Conservation (phyloP, 2,329 filamentous ascomycete genomes). For the Fusarium sp. region DNA sequence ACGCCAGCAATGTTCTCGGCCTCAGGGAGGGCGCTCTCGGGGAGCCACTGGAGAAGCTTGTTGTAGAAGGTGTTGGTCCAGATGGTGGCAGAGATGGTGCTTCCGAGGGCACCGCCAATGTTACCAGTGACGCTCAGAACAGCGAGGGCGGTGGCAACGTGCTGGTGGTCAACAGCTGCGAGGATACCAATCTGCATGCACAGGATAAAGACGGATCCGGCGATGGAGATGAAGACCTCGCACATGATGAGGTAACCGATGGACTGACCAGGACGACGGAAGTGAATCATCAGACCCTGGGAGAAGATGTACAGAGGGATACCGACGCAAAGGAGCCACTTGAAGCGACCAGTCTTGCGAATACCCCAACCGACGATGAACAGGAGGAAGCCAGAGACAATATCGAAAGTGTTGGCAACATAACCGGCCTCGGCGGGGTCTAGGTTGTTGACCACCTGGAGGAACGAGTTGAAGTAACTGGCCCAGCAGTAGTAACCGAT, state of each 20-base stretch:
- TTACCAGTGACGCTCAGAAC: slow-evolving; percentile 41
- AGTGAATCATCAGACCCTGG: slow-evolving; percentile 53
- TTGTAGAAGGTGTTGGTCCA: slow-evolving; percentile 47
- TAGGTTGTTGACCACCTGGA: slow-evolving; percentile 60
- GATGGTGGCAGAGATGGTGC: slow-evolving; percentile 45
- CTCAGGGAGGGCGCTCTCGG: slow-evolving; percentile 49
- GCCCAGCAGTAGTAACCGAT: slow-evolving; percentile 57
- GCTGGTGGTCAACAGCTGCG: slow-evolving; percentile 46
- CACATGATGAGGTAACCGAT: slow-evolving; percentile 58
- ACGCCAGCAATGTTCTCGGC: slow-evolving; percentile 60
- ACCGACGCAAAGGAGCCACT: slow-evolving; percentile 56
- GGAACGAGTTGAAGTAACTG: slow-evolving; percentile 59
- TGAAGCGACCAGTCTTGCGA: slow-evolving; percentile 60
- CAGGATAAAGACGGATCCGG: slow-evolving; percentile 59
- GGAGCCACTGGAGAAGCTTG: slow-evolving; percentile 61
- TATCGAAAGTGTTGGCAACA: slow-evolving; percentile 56
- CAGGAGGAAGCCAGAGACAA: slow-evolving; percentile 57
- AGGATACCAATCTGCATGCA: slow-evolving; percentile 43
- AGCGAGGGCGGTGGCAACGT: slow-evolving; percentile 46
- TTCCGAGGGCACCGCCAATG: slow-evolving; percentile 44
- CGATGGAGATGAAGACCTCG: slow-evolving; percentile 61
- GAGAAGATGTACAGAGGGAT: slow-evolving; percentile 63
- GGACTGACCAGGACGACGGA: slow-evolving; percentile 48
- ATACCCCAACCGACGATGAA: slow-evolving; percentile 58
- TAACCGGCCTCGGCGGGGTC: slow-evolving; percentile 58